phyloP scores from a whole-genome alignment of 805 yeast genomes.

The Kodamaea fukazawae region DNA sequence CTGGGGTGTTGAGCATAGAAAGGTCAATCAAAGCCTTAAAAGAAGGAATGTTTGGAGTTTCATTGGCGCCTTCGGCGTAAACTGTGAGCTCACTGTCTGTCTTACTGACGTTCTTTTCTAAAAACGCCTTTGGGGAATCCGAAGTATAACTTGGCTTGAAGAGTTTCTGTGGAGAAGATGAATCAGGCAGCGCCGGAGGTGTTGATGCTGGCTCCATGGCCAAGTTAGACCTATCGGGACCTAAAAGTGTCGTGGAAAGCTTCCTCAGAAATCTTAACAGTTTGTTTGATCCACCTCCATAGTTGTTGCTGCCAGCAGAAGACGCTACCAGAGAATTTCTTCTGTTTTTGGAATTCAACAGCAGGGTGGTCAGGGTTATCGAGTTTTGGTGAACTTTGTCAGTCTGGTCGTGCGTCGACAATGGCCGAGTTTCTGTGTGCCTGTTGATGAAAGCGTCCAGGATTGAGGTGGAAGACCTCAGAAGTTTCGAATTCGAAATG shows the following conservation, averaged over 20 bases:
- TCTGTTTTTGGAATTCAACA: neutral
- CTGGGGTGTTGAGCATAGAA: constrained; percentile 24
- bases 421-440: too few relatives aligned
- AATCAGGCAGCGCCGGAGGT: neutral
- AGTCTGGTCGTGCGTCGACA: too few relatives aligned
- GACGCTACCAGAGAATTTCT: constrained; percentile 7
- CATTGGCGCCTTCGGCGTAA: neutral
- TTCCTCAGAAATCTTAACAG: constrained; percentile 14
- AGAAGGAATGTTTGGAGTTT: constrained; percentile 10
- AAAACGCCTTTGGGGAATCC: neutral
- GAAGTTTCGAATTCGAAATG: too few relatives aligned
- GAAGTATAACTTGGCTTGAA: constrained; percentile 3
- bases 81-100: neutral
- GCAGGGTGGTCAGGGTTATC: neutral
- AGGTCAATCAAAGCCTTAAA: constrained; percentile 23
- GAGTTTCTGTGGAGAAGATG: constrained; percentile 1
- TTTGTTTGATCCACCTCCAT: neutral
- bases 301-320: constrained; percentile 1
- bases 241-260: constrained; percentile 12
- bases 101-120: neutral
- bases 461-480: too few relatives aligned
- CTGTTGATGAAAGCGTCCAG: too few relatives aligned
- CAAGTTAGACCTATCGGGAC: constrained; percentile 4
- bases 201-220: neutral
- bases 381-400: neutral